A percentile compares a stretch with the other conserved stretches of the same genome.
These are phyloP conservation scores for Passiflora organensis DNA, from an alignment of 345 rosid genomes.

Conservation along the genomic window DNA sequence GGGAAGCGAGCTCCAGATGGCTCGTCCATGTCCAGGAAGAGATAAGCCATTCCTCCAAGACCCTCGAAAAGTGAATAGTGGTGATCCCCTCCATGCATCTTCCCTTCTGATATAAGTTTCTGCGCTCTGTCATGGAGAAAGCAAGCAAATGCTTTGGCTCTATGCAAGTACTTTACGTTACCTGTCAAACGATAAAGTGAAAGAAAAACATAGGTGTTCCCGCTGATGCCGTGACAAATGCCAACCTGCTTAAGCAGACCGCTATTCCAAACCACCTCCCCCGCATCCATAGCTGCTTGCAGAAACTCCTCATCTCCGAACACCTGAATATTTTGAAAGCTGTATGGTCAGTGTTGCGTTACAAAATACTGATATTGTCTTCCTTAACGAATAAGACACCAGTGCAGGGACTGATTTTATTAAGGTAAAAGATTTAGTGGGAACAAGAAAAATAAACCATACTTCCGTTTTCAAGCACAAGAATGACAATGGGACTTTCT, in stretches of 20 bases:
- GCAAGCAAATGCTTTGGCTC: conserved; percentile 61
- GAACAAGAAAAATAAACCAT: too few relatives aligned
- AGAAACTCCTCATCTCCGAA: conserved; percentile 49
- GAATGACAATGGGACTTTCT: too few relatives aligned
- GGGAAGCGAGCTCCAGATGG: conserved; percentile 57
- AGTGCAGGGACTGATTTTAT: too few relatives aligned
- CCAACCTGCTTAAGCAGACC: conserved; percentile 71
- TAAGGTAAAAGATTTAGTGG: too few relatives aligned
- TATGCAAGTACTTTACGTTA: conserved; percentile 35
- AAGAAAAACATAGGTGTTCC: conserved; percentile 55
- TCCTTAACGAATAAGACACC: too few relatives aligned
- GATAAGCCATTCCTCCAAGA: conserved; percentile 57
- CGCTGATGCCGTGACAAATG: conserved; percentile 68
- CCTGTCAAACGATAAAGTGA: conserved; percentile 53
- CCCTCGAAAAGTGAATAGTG: conserved; percentile 62
- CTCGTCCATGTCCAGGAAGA: conserved; percentile 48
- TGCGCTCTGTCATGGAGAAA: conserved; percentile 53
- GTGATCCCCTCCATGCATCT: conserved; percentile 65
- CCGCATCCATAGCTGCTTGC: conserved; percentile 62
- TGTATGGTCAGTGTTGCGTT: too few relatives aligned
- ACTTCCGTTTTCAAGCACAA: too few relatives aligned
- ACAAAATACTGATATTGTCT: too few relatives aligned
- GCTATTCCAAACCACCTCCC: conserved; percentile 56
- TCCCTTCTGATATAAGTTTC: conserved; percentile 41
- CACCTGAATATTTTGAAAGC: conserved; percentile 33